Evolutionary conservation across 2,329 filamentous ascomycete species (phyloP).

Genomic region (Ascochyta clinopodiicola): DNA sequence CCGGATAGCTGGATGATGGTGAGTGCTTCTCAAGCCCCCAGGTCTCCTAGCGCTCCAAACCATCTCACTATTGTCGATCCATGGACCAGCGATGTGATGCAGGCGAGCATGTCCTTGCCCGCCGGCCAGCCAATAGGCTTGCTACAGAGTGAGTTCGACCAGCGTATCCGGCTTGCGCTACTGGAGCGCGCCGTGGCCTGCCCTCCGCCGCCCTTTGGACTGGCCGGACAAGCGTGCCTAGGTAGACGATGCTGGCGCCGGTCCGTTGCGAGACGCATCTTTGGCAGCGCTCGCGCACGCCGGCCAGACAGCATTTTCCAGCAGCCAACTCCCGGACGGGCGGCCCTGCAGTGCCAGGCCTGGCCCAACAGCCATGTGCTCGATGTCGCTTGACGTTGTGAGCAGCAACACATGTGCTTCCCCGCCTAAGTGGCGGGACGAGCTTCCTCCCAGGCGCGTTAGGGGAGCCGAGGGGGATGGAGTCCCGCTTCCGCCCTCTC

Average conservation of each 20-base stretch:
- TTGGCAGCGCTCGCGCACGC: slow-evolving; percentile 1
- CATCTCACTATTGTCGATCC: slow-evolving; percentile 37
- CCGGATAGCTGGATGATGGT: slow-evolving; percentile 26
- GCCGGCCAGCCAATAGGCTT: slow-evolving; percentile 41
- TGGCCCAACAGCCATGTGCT: background rate
- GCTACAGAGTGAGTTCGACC: slow-evolving; percentile 43
- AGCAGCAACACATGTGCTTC: slow-evolving; percentile 17
- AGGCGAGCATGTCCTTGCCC: slow-evolving; percentile 34
- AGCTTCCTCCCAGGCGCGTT: slow-evolving; percentile 27
- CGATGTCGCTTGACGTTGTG: slow-evolving; percentile 7
- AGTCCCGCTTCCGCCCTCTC: slow-evolving; percentile 3
- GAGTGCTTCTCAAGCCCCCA: slow-evolving; percentile 28
- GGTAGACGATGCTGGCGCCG: slow-evolving; percentile 25
- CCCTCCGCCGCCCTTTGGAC: slow-evolving; percentile 23
- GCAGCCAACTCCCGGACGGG: background rate
- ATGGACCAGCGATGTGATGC: slow-evolving; percentile 39
- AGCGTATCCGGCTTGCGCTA: slow-evolving; percentile 34
- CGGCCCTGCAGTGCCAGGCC: slow-evolving; percentile 7
- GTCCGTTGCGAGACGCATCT: slow-evolving; percentile 12
- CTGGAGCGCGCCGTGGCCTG: slow-evolving; percentile 39
- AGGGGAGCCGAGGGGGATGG: slow-evolving; percentile 13
- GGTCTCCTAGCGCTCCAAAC: slow-evolving; percentile 29
- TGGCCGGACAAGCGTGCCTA: slow-evolving; percentile 14
- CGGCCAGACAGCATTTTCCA: background rate
- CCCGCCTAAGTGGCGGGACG: slow-evolving; percentile 36